A percentile compares a stretch with the other conserved stretches of the same genome.
These are phyloP conservation scores for Kwoniella sp. DNA, from an alignment of 768 basidiomycete species.

Conservation along the genomic window DNA sequence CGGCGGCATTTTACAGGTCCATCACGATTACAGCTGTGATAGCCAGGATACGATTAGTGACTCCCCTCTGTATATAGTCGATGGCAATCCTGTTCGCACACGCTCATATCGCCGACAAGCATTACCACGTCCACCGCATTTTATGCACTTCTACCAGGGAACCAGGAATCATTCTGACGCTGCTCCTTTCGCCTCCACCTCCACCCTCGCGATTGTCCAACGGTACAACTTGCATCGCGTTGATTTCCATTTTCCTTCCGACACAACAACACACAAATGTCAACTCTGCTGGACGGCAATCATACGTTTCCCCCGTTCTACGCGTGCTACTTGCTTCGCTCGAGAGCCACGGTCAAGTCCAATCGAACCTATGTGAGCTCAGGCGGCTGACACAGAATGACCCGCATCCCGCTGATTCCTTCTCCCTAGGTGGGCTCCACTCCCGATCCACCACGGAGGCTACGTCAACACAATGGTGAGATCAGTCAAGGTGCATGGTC, in stretches of 20 bases:
- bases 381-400: not conserved
- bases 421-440: constrained; percentile 56
- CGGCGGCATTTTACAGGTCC: too few relatives aligned
- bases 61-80: too few relatives aligned
- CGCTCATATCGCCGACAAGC: too few relatives aligned
- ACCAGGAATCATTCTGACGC: too few relatives aligned
- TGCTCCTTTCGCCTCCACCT: not conserved
- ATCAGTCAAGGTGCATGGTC: constrained; percentile 70
- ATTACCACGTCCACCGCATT: too few relatives aligned
- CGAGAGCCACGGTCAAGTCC: constrained; percentile 63
- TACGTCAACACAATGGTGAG: constrained; percentile 78
- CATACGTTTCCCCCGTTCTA: constrained; percentile 65
- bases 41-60: too few relatives aligned
- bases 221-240: too few relatives aligned
- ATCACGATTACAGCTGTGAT: too few relatives aligned
- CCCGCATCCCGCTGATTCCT: not conserved
- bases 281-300: constrained; percentile 49
- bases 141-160: too few relatives aligned
- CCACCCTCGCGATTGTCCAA: not conserved
- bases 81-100: too few relatives aligned
- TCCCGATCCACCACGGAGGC: constrained; percentile 57
- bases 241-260: not conserved
- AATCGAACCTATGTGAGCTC: constrained; percentile 66
- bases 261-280: constrained; percentile 5
- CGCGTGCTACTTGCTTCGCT: constrained; percentile 79